phyloP scores from a whole-genome alignment of 352 stramenopile species.

The Phytophthora citricola region DNA sequence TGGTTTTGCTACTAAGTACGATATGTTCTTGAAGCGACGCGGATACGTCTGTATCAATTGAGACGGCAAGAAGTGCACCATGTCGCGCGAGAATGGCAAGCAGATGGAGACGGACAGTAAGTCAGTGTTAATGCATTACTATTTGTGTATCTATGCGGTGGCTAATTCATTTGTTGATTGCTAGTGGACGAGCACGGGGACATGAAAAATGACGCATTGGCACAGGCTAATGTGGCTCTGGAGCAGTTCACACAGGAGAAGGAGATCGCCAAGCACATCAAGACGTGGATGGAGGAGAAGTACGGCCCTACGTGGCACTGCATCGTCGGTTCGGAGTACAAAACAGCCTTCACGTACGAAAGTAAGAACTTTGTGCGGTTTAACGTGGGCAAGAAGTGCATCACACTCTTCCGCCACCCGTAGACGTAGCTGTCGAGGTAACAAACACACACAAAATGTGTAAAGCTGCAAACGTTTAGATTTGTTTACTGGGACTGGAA shows the following conservation, averaged over 20 bases:
- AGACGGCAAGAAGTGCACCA: constrained; percentile 15
- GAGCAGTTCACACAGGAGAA: constrained; percentile 84
- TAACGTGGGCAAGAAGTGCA: constrained; percentile 88
- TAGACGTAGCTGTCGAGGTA: constrained; percentile 21
- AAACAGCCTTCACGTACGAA: constrained; percentile 31
- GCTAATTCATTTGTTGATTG: constrained; percentile 2
- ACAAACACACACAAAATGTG: constrained; percentile 1
- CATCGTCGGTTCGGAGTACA: constrained; percentile 28
- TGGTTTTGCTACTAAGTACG: not conserved
- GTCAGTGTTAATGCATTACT: not conserved
- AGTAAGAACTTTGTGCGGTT: constrained; percentile 84
- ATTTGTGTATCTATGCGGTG: too few relatives aligned
- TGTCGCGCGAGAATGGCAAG: constrained; percentile 72
- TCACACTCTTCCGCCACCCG: constrained; percentile 82
- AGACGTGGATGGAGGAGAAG: constrained; percentile 77
- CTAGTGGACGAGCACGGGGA: constrained; percentile 86
- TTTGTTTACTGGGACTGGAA: constrained; percentile 16
- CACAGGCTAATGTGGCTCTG: constrained; percentile 67
- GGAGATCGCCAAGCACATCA: constrained; percentile 82
- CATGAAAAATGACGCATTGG: constrained; percentile 84
- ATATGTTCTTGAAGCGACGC: constrained; percentile 29
- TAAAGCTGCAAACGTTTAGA: constrained; percentile 30
- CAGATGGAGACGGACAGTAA: constrained; percentile 87
- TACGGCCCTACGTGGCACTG: constrained; percentile 42
- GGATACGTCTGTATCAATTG: constrained; percentile 11